Evolutionary conservation across 345 rosid species (phyloP).

Genomic region (Linum tenue): DNA sequence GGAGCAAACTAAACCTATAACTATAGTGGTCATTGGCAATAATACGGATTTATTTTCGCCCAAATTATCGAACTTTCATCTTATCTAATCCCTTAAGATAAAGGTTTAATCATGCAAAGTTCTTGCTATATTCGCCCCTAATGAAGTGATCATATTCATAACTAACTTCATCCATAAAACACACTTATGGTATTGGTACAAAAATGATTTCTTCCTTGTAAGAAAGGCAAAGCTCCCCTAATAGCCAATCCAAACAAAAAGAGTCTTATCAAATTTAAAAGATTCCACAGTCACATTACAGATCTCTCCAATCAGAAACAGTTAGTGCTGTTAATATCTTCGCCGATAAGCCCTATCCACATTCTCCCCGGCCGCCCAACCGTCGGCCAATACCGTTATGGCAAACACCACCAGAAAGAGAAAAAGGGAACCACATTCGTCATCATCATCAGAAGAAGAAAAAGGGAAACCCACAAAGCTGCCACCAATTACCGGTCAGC

Average conservation of each 20-base stretch:
- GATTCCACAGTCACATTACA: no score
- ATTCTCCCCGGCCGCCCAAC: background rate
- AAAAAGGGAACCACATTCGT: no score
- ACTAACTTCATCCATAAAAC: background rate
- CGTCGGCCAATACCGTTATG: background rate
- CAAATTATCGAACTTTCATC: background rate
- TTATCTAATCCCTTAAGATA: background rate
- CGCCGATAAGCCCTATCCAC: background rate
- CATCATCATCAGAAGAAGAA: no score
- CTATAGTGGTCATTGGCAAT: no score
- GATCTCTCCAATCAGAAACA: background rate
- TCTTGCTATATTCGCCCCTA: background rate
- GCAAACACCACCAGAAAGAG: background rate
- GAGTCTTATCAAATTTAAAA: no score
- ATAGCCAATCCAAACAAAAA: background rate
- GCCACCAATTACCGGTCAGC: no score
- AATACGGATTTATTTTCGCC: no score
- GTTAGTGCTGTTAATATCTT: no score
- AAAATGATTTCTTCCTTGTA: conserved; percentile 3
- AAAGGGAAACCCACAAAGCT: no score
- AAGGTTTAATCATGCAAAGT: background rate
- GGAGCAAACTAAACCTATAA: no score
- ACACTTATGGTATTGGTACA: background rate
- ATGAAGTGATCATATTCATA: background rate
- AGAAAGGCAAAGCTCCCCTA: background rate